A percentile compares a stretch with the other conserved stretches of the same genome.
Evolutionary conservation across 2,329 filamentous ascomycete species (phyloP).

Genomic region (Stylonectria norvegica): DNA sequence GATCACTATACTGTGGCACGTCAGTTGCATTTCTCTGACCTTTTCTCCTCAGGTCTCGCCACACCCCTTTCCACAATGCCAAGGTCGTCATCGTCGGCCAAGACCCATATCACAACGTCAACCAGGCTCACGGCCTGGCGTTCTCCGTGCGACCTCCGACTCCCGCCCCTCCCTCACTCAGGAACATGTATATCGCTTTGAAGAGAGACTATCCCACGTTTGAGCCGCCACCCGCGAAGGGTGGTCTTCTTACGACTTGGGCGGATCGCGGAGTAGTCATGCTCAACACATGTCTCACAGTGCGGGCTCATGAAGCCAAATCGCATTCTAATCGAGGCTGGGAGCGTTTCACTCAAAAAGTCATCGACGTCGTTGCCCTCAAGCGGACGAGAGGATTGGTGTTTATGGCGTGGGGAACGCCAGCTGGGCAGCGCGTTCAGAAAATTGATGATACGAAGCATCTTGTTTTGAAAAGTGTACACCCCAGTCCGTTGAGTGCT

Average conservation of each 20-base stretch:
- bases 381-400: constrained; percentile 79
- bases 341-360: constrained; percentile 88
- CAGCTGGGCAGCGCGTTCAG: constrained; percentile 74
- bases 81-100: constrained; percentile 93
- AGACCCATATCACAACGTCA: constrained; percentile 93
- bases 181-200: constrained; percentile 89
- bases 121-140: constrained; percentile 93
- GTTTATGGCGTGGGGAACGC: constrained; percentile 89
- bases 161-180: constrained; percentile 80
- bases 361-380: constrained; percentile 82
- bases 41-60: constrained; percentile 69
- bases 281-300: constrained; percentile 92
- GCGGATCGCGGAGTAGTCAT: constrained; percentile 88
- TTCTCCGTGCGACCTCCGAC: constrained; percentile 93
- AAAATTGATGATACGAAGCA: constrained; percentile 72
- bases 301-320: constrained; percentile 83
- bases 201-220: constrained; percentile 86
- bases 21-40: constrained; percentile 6
- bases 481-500: constrained; percentile 92
- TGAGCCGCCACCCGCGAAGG: constrained; percentile 67
- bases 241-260: constrained; percentile 87
- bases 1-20: constrained; percentile 19
- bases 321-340: constrained; percentile 83
- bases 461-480: constrained; percentile 79
- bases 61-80: constrained; percentile 83